Base-by-base conservation (phyloP, 2,329 filamentous ascomycete genomes). In the Furcasterigmium sp. region DNA sequence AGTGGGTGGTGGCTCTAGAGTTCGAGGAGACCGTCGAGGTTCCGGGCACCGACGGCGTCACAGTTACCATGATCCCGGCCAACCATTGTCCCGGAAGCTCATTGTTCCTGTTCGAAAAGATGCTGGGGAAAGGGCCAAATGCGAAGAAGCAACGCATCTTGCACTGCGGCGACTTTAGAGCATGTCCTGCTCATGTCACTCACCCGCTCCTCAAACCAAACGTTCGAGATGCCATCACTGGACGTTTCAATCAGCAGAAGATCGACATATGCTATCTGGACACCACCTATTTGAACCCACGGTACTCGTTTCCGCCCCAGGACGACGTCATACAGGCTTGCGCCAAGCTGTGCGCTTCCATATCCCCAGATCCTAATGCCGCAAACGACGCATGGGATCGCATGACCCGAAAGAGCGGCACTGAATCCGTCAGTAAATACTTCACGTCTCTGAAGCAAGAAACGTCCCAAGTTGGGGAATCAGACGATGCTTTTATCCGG, bases 11-110 rank as follows among this genome's bases (percentile, higher is more conserved):
- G 2, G 80, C 85, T 54, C 71, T 98, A 2, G 87, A 95, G 13
- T 98, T 94, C 54, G 91, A 97, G 49, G 73, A 81, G 55, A 81
- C 77, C 41, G 75, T 84, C 6, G 86, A 94, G 48, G 79, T 98
- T 1, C 88, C 89, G 0, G 83, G 80, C 8, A 95, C 90, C 0
- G 78, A 85, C 43, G 90, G 90, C 2, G 91, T 90, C 6, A 78
- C 76, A 9, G 90, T 97, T 32, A 95, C 89, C 2, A 95, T 97
- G 89, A 89, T 98, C 25, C 82, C 88, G 3, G 93, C 93, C 11
- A 98, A 98, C 54, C 93, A 98, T 58, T 98, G 93, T 54, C 93
- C 93, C 0, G 93, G 93, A 1, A 96, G 90, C 55, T 95, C 91
- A 0, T 67, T 98, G 1, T 98, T 94, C 55, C 72, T 98, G 1